Evolutionary conservation across 192 early-diverging fungal species (phyloP), one percentile per base, ranked within the genome.

Genomic region (Kappamyces sp.): DNA sequence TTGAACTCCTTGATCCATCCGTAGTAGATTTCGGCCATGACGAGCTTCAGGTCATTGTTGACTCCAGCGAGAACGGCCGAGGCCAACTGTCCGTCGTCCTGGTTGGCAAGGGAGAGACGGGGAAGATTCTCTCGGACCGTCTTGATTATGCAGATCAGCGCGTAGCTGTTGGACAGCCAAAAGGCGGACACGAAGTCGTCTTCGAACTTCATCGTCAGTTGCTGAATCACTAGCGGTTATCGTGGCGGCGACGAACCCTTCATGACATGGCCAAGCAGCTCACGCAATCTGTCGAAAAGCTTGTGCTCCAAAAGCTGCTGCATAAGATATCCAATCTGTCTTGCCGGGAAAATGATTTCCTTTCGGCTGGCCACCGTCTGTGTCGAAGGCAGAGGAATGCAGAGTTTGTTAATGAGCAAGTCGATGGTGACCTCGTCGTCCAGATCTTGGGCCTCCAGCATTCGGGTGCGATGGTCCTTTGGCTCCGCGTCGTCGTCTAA

Each of bases 1-100:
- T 96, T 93, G 62, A 96, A 78, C 49, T 94, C 90, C 70, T 93
- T 94, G 84, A 96, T 90, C 94, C 94, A 97, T 15, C 90, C 91
- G 74, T 93, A 91, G 81, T 93, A 97, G 57, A 97, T 94, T 53
- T 95, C 91, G 37, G 90, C 84, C 49, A 97, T 79, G 31, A 98
- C 70, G 59, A 88, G 84, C 69, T 99, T 89, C 32, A 97, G 74
- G 51, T 96, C 93, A 69, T 81, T 86, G 66, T 90, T 88, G 53
- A 92, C 84, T 22, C 90, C 89, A 50, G 87, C 85, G 51, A 96
- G 85, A 4, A 58, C 55, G 12, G 36, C 55, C 0, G 55, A 36
- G 4, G 55, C 36, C 5, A 40, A 36, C 45, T 58, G 30, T 58
- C 47, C 40, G 15, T 58, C 61, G 22, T 63, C 61, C 47, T 58